phyloP scores from a whole-genome alignment of 179 eudicot species.

The Beta lomatogona region DNA sequence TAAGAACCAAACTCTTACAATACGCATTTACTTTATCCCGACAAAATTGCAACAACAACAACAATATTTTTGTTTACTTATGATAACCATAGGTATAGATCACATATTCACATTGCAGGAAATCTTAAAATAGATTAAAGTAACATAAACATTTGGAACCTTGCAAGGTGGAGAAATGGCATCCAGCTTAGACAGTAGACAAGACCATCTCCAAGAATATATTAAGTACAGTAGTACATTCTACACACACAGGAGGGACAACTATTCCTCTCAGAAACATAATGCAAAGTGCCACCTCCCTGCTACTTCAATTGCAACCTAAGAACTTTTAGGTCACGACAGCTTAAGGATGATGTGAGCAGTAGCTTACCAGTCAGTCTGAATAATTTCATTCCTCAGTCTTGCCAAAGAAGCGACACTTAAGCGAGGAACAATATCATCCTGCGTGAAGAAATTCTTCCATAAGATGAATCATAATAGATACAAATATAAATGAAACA shows the following conservation, averaged over 20 bases:
- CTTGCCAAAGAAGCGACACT: slow-evolving; percentile 85
- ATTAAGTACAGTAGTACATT: neutral
- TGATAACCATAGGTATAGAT: neutral
- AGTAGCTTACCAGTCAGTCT: slow-evolving; percentile 80
- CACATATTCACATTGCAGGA: neutral
- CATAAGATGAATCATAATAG: slow-evolving; percentile 7
- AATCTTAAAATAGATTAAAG: neutral
- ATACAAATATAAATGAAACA: neutral
- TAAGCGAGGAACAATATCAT: slow-evolving; percentile 89
- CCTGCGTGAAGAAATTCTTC: slow-evolving; percentile 53
- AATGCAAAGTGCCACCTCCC: neutral
- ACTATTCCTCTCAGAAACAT: neutral
- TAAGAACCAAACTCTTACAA: neutral
- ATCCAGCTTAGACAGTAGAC: neutral
- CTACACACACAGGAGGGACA: neutral
- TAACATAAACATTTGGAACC: neutral
- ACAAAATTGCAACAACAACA: neutral
- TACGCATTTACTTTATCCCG: neutral
- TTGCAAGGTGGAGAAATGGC: neutral
- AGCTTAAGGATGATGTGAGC: neutral
- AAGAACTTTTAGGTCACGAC: neutral
- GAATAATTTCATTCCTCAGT: slow-evolving; percentile 90
- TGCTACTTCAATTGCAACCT: neutral
- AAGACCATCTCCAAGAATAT: neutral
- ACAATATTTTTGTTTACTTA: neutral